Base-by-base conservation (phyloP, 106 monocot genomes). In the Agapanthus africanus region DNA sequence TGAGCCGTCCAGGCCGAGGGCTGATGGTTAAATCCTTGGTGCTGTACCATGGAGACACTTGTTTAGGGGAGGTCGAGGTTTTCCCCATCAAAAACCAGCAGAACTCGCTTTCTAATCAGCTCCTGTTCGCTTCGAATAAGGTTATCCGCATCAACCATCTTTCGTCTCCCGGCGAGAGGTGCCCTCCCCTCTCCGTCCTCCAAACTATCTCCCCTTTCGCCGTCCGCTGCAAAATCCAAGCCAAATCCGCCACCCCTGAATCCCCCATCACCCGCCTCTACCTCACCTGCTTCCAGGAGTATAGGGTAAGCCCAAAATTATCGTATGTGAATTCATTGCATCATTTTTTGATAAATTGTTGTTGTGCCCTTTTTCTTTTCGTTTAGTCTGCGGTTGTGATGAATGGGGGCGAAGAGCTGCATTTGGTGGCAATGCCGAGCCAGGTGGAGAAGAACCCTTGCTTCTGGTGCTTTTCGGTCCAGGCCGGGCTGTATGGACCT, bases 391-490 rank as follows among this genome's bases (percentile, higher is more conserved):
- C 94, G 1, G 80, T 94, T 23, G 86, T 94, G 67, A 36, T 79
- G 11, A 61, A 61, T 44, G 90, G 90, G 9, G 64, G 73, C 6
- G 88, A 88, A 52, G 95, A 95, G 57, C 68, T 95, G 33, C 95
- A 95, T 64, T 70, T 95, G 27, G 90, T 95, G 46, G 85, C 95
- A n/a, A 88, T 95, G 88, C 91, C 83, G 6, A 83, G 74, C 25
- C 85, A 78, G 64, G 66, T 76, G 15, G 81, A 78, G 40, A 85
- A 79, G 37, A 73, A 59, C 37, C 86, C 93, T 0, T 95, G 91
- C 75, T 91, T 95, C 70, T 95, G 95, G 95, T 88, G 91, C 76
- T 95, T 85, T 34, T 75, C 91, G 0, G 80, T 80, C 2, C 82
- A 79, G 21, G 37, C 79, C 1, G 83, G 83, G 0, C 83, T 91